Percentiles rank a stretch among this genome's conserved stretches.
phyloP scores from a whole-genome alignment of 495 filamentous ascomycete genomes.

The Penicillium salamii region DNA sequence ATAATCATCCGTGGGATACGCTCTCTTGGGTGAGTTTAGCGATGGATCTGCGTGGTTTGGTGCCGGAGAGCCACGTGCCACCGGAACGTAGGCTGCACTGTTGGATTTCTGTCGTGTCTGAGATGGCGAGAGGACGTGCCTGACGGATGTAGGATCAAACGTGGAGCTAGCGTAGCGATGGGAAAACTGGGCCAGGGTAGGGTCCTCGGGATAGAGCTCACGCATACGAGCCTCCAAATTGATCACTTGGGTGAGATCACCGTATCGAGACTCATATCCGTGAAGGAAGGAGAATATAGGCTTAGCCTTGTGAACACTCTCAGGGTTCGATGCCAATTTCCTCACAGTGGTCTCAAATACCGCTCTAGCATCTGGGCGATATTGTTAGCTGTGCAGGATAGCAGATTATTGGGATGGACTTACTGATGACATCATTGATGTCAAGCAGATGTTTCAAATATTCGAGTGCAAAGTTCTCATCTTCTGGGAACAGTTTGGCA shows the following conservation, averaged over 20 bases:
- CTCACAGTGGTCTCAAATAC: slow-evolving; percentile 91
- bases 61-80: slow-evolving; percentile 52
- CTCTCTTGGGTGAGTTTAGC: slow-evolving; percentile 73
- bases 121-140: slow-evolving; percentile 76
- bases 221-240: slow-evolving; percentile 91
- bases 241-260: slow-evolving; percentile 81
- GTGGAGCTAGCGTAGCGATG: slow-evolving; percentile 64
- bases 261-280: slow-evolving; percentile 89
- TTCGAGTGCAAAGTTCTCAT: slow-evolving; percentile 86
- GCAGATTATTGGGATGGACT: slow-evolving; percentile 32
- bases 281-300: slow-evolving; percentile 87
- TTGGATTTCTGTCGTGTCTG: slow-evolving; percentile 65
- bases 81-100: slow-evolving; percentile 24
- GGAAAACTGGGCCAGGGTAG: slow-evolving; percentile 69
- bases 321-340: slow-evolving; percentile 68
- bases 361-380: slow-evolving; percentile 75
- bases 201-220: slow-evolving; percentile 86
- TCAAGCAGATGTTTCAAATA: slow-evolving; percentile 92
- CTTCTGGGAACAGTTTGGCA: slow-evolving; percentile 85
- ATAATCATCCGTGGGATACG: slow-evolving; percentile 64
- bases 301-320: slow-evolving; percentile 71
- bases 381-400: slow-evolving; percentile 16
- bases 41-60: slow-evolving; percentile 47
- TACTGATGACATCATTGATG: slow-evolving; percentile 89
- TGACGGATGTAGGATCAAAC: slow-evolving; percentile 75